phyloP scores from a whole-genome alignment of 805 yeast species.

The Schwanniomyces occidentalis region DNA sequence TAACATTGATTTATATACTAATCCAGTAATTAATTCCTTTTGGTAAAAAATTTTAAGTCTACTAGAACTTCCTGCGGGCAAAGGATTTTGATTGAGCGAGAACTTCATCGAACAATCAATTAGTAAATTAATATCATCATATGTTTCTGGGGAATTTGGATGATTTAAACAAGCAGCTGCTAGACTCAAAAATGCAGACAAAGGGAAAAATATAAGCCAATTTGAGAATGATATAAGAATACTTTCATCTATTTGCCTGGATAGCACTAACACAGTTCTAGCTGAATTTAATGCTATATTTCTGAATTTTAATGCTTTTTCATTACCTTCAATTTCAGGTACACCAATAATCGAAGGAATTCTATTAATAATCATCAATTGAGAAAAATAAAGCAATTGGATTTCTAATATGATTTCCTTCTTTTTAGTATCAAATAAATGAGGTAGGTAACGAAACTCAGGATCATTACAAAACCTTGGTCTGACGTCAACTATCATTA shows the following conservation, averaged over 20 bases:
- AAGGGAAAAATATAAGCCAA: constrained; percentile 34
- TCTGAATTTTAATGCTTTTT: constrained; percentile 18
- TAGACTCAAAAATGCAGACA: constrained; percentile 29
- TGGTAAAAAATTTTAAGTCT: no score
- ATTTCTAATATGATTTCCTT: constrained; percentile 10
- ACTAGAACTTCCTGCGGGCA: no score
- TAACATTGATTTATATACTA: constrained; percentile 18
- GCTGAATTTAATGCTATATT: constrained; percentile 34
- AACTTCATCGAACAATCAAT: constrained; percentile 17
- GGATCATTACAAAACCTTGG: constrained; percentile 18
- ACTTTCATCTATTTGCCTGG: constrained; percentile 16
- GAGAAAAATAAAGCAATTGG: constrained; percentile 25
- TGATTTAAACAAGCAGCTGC: constrained; percentile 31
- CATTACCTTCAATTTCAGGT: no score
- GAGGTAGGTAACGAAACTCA: neutral
- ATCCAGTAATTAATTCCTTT: no score
- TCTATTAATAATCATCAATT: constrained; percentile 27
- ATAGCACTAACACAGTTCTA: constrained; percentile 33
- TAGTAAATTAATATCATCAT: constrained; percentile 30
- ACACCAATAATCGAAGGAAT: constrained; percentile 26
- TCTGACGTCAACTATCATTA: constrained; percentile 19
- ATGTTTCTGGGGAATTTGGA: constrained; percentile 26
- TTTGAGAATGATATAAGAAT: constrained; percentile 24
- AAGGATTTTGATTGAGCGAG: no score
- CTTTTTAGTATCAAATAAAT: neutral